Evolutionary conservation across 73 alveolate genomes (phyloP).

Genomic region (Breviolum minutum): DNA sequence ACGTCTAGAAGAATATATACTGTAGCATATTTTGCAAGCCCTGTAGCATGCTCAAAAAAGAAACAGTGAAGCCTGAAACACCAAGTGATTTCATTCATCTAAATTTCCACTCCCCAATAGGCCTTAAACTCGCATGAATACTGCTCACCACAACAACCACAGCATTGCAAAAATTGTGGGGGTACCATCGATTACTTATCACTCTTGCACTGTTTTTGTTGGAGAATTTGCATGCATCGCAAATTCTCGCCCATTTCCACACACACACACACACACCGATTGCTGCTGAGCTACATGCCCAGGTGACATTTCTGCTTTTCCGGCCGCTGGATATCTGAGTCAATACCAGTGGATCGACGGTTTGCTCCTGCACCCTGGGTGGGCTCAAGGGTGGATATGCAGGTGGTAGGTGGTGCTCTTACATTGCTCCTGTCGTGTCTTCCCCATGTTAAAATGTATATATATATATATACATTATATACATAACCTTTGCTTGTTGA

Average conservation of each 20-base stretch:
- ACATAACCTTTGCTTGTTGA: background rate
- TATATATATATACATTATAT: background rate
- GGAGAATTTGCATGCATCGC: background rate
- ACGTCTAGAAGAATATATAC: no score
- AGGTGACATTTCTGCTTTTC: constrained; percentile 73
- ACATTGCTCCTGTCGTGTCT: background rate
- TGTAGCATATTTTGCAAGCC: no score
- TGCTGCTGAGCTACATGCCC: constrained; percentile 39
- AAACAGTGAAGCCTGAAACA: no score
- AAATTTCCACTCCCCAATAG: background rate
- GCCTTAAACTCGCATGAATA: background rate
- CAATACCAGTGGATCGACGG: constrained; percentile 70
- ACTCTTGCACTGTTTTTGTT: background rate
- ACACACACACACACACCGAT: no score
- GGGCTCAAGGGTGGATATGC: no score
- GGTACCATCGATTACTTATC: background rate
- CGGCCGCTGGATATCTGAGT: constrained; percentile 70
- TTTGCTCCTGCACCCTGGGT: constrained; percentile 92
- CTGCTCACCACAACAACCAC: background rate
- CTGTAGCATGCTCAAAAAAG: no score
- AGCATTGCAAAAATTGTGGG: background rate
- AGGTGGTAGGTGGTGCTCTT: background rate
- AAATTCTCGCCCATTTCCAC: background rate
- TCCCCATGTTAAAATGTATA: background rate
- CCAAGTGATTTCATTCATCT: no score